Percentiles rank a stretch among this genome's conserved stretches.
These are phyloP conservation scores for Phaseolus coccineus DNA, from an alignment of 331 rosid species.

Conservation along the genomic window DNA sequence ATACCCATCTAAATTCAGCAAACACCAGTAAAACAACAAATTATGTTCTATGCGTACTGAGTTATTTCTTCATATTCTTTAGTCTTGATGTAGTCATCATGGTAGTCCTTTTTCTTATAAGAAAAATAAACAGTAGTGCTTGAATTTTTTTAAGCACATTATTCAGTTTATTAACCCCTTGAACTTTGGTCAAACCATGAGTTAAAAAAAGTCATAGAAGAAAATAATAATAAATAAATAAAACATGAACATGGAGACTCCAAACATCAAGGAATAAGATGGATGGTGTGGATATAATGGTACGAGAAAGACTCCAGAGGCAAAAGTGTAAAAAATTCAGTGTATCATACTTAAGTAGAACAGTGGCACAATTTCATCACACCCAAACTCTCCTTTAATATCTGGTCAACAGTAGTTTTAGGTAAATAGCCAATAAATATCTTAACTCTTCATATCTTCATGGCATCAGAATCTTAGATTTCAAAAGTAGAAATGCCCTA, in stretches of 20 bases:
- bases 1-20: neutral
- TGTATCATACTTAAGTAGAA: neutral
- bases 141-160: neutral
- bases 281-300: neutral
- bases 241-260: conserved; percentile 15
- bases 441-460: neutral
- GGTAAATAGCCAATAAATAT: neutral
- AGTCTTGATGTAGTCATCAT: neutral
- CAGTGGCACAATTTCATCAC: neutral
- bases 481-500: neutral
- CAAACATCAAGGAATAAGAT: conserved; percentile 3
- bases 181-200: neutral
- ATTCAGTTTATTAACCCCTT: conserved; percentile 25
- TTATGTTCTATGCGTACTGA: neutral
- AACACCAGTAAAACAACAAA: conserved; percentile 6
- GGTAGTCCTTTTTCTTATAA: neutral
- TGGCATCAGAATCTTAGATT: neutral
- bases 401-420: conserved; percentile 3
- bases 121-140: neutral
- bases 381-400: neutral
- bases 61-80: conserved; percentile 15
- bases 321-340: neutral
- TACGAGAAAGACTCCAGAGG: neutral
- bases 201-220: neutral
- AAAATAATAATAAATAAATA: neutral